Evolutionary conservation across 1,139 yeast species (phyloP).

Genomic region (Saccharomyces uvarum): DNA sequence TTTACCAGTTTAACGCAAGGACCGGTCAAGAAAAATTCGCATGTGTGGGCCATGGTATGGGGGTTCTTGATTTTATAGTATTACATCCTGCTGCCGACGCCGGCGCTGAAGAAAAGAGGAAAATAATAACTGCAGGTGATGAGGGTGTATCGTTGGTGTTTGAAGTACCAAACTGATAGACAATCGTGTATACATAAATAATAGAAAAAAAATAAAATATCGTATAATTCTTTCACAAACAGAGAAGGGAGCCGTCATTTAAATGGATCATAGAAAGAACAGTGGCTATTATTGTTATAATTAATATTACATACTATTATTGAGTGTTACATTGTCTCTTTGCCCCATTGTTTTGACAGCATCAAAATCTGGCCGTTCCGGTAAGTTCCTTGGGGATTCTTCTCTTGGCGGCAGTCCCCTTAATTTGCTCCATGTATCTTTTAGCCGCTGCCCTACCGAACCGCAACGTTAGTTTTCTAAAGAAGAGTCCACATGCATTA

Average conservation of each 20-base stretch:
- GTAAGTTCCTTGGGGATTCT: neutral
- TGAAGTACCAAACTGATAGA: constrained; percentile 30
- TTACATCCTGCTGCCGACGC: constrained; percentile 32
- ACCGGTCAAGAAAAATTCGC: constrained; percentile 74
- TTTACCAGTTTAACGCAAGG: constrained; percentile 84
- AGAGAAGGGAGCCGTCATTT: neutral
- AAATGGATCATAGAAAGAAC: neutral
- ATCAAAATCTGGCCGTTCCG: neutral
- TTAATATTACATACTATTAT: neutral
- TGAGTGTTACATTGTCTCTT: neutral
- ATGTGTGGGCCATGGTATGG: constrained; percentile 91
- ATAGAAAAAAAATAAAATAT: neutral
- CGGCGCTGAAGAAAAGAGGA: constrained; percentile 47
- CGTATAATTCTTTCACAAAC: neutral
- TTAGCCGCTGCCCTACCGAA: neutral
- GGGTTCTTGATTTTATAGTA: constrained; percentile 74
- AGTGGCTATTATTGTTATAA: neutral
- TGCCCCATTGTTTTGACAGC: neutral
- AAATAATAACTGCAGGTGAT: constrained; percentile 91
- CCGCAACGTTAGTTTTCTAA: constrained; percentile 15
- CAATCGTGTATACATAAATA: neutral
- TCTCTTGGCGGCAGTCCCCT: neutral
- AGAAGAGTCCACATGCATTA: constrained; percentile 79
- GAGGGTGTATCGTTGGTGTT: constrained; percentile 88
- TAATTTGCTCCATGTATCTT: neutral